Evolutionary conservation across 2,329 filamentous ascomycete genomes (phyloP).

Genomic region (Aspergillus unguis): DNA sequence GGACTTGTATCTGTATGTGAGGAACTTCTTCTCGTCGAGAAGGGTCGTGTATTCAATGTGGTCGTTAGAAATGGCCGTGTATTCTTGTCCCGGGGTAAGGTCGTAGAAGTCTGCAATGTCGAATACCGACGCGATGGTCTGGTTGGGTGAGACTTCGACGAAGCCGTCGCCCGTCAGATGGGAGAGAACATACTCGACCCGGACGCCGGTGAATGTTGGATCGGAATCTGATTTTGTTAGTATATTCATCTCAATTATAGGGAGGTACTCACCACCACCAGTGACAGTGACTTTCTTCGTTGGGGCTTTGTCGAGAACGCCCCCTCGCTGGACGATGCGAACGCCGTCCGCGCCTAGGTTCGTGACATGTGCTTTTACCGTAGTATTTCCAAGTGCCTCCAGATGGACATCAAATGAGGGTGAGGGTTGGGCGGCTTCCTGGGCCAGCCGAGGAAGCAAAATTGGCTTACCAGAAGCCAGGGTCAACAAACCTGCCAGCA

Average conservation of each 20-base stretch:
- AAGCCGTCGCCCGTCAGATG: slow-evolving; percentile 15
- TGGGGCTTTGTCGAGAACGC: slow-evolving; percentile 14
- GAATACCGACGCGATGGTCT: slow-evolving; percentile 15
- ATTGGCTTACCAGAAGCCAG: slow-evolving; percentile 20
- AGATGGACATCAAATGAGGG: slow-evolving; percentile 12
- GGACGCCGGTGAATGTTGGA: slow-evolving; percentile 13
- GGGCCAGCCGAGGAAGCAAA: slow-evolving; percentile 14
- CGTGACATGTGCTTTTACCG: slow-evolving; percentile 13
- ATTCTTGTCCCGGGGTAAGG: slow-evolving; percentile 10
- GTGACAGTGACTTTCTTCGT: slow-evolving; percentile 15
- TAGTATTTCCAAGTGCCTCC: slow-evolving; percentile 13
- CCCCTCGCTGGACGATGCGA: slow-evolving; percentile 14
- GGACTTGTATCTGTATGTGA: slow-evolving; percentile 8
- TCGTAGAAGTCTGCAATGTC: slow-evolving; percentile 14
- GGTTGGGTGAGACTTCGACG: slow-evolving; percentile 11
- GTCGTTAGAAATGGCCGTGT: slow-evolving; percentile 13
- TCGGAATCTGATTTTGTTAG: slow-evolving; percentile 4
- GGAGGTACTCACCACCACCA: slow-evolving; percentile 9
- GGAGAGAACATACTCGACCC: slow-evolving; percentile 14
- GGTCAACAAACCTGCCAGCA: slow-evolving; percentile 12
- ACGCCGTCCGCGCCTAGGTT: slow-evolving; percentile 11
- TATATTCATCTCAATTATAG: neutral
- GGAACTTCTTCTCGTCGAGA: slow-evolving; percentile 7
- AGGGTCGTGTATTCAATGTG: slow-evolving; percentile 12
- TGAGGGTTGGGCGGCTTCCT: slow-evolving; percentile 5